Base-by-base conservation (phyloP, 2,329 filamentous ascomycete genomes). In the Arthrobotrys megalospora region DNA sequence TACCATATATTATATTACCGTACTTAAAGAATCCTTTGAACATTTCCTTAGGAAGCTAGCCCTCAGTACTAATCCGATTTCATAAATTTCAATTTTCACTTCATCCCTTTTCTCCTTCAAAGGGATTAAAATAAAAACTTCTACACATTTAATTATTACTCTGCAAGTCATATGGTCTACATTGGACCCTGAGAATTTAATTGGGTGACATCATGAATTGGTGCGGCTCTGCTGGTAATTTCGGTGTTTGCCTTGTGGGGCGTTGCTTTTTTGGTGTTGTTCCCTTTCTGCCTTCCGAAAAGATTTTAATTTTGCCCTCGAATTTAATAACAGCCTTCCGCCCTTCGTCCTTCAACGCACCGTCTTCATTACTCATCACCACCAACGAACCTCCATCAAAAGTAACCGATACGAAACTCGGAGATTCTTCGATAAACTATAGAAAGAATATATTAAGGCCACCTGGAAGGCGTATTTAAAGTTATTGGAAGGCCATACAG, bases 281-380 rank as follows among this genome's bases (percentile, higher is more conserved):
- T 60, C 32, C 11, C n/a, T 28, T 24, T 63, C 14, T 32, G 34
- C 63, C 63, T 75, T 68, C 65, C 55, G 55, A 62, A 70, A 77
- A 76, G 58, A 53, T 41, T 76, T 70, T 65, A 32, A 77, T 50
- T 62, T 66, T 65, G 55, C 55, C 72, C 50, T 47, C 58, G 36
- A 71, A 64, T 63, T 69, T 60, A 60, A 60, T 38, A n/a, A n/a
- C 34, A 60, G 34, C 55, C 34, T 21, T 41, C 53, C 34, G 6
- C 24, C 32, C 16, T 21, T 58, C 14, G 7, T n/a, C 11, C 19
- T 41, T 45, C 41, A 14, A 16, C 1, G 14, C 19, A 48, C 19
- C 55, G 14, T 43, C 55, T 60, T 43, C 41, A 47, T 50, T 52
- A 38, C 60, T 66, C 63, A 53, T 67, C 53, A 36, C 28, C 64